Evolutionary conservation across 2,329 filamentous ascomycete species (phyloP), one percentile per base, ranked within the genome.

Genomic region (Nemania sp.): DNA sequence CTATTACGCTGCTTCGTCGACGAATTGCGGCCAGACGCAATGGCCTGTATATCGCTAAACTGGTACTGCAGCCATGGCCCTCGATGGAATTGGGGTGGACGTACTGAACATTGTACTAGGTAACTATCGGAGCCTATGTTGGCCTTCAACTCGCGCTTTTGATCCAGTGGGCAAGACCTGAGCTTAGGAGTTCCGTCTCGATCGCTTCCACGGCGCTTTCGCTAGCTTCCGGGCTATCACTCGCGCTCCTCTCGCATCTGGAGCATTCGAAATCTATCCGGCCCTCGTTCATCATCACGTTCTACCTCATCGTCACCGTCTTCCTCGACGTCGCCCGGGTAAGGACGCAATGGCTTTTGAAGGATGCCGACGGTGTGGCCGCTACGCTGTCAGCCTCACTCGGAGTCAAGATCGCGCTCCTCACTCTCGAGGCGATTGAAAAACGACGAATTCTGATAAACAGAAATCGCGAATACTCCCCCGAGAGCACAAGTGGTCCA

Each of bases 291-390:
- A 32, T 55, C 25, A 57, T 63, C 25, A 51, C 43, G 3, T 54
- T 52, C 17, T 63, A 60, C 20, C 49, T 63, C 2, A 11, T 54
- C 12, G 21, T 55, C 6, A 57, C 53, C 5, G 18, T 46, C 13
- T 20, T 60, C 7, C 21, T 63, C 11, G 61, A 63, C 15, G 42
- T 51, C 9, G 49, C 49, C 3, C 48, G 57, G 15, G 40, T 37
- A 5, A 57, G 61, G 42, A 57, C 54, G 5, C 61, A 56, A 51
- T 63, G 54, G 57, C 61, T 60, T 42, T 18, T 54, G 4, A 21
- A 20, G 21, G 9, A 53, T 25, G 12, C 18, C 37, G 21, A 50
- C 10, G 48, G 48, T 15, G 54, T 53, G 39, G 60, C 57, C 25
- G 52, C 52, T 12, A 60, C 47, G n/a, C 21, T 60, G 12, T 53